Evolutionary conservation across 805 yeast genomes (phyloP).

Genomic region (Yamadazyma scolyti): DNA sequence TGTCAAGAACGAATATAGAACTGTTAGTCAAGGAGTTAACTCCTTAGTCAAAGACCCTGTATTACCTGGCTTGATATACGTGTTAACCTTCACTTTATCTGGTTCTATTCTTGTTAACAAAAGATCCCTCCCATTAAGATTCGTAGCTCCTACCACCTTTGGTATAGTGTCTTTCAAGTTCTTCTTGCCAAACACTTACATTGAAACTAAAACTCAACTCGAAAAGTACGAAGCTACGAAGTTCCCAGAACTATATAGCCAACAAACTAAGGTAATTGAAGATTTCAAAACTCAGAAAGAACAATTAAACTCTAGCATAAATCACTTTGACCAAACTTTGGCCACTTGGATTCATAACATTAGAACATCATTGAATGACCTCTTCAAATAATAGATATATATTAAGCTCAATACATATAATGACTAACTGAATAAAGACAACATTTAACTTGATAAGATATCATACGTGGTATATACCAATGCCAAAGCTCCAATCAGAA

Average conservation of each 20-base stretch:
- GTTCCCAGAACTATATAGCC: constrained; percentile 28
- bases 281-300: constrained; percentile 9
- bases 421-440: neutral
- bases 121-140: constrained; percentile 47
- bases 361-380: constrained; percentile 14
- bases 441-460: constrained; percentile 27
- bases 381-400: constrained; percentile 7
- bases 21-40: constrained; percentile 25
- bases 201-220: constrained; percentile 24
- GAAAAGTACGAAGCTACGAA: constrained; percentile 22
- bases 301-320: constrained; percentile 10
- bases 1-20: constrained; percentile 37
- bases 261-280: constrained; percentile 17
- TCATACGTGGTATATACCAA: constrained; percentile 68
- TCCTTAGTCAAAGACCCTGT: constrained; percentile 47
- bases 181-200: constrained; percentile 50
- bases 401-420: constrained; percentile 1
- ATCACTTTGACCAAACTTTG: constrained; percentile 14
- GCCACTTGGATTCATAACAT: constrained; percentile 22
- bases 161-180: constrained; percentile 44
- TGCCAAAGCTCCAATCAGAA: constrained; percentile 54
- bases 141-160: constrained; percentile 47
- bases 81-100: constrained; percentile 51
- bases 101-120: constrained; percentile 54
- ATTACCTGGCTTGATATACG: constrained; percentile 52